Evolutionary conservation across 2,329 filamentous ascomycete species (phyloP).

Genomic region (Penicillium sp.): DNA sequence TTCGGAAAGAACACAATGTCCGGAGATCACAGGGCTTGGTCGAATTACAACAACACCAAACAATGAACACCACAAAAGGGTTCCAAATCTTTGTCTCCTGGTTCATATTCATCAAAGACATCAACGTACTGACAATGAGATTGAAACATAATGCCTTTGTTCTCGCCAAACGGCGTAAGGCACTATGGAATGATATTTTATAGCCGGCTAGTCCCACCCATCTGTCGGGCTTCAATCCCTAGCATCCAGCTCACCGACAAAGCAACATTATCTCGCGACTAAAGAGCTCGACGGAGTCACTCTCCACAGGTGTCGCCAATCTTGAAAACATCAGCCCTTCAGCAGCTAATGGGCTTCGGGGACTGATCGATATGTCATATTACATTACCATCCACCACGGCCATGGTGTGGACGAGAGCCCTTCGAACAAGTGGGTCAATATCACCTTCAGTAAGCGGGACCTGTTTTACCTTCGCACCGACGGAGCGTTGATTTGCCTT

Average conservation of each 20-base stretch:
- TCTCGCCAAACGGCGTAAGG: neutral
- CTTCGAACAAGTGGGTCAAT: neutral
- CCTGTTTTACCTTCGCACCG: neutral
- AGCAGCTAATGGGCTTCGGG: neutral
- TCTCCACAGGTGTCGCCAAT: too few species aligned
- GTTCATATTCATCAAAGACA: neutral
- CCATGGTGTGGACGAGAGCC: neutral
- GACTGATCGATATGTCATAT: neutral
- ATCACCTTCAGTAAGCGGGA: neutral
- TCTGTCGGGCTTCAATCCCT: neutral
- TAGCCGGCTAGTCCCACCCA: neutral
- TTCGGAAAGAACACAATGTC: neutral
- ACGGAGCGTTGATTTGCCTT: neutral
- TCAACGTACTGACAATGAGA: neutral
- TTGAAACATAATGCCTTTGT: neutral
- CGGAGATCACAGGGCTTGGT: neutral
- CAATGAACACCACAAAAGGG: neutral
- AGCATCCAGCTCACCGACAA: neutral
- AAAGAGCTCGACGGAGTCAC: neutral
- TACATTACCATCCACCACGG: slow-evolving; percentile 1
- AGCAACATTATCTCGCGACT: neutral
- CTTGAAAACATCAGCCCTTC: neutral
- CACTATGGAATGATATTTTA: neutral
- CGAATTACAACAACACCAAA: neutral
- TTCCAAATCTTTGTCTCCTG: neutral